Evolutionary conservation across 2,329 filamentous ascomycete genomes (phyloP).

Genomic region (Tolypocladium tropicale): DNA sequence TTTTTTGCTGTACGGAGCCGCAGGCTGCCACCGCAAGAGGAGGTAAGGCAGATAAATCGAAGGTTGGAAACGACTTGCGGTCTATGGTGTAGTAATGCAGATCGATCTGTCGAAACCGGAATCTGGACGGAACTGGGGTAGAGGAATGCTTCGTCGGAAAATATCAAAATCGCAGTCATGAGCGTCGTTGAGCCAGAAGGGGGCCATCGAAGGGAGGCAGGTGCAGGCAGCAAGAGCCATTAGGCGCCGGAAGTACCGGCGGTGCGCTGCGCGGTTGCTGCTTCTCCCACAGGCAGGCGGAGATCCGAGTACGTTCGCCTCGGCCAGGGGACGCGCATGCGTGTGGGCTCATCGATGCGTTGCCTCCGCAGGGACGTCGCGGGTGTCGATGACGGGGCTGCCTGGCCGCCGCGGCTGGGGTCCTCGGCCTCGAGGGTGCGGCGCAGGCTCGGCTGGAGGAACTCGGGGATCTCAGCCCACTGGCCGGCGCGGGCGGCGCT

Average conservation of each 20-base stretch:
- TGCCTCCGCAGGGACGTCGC: background rate
- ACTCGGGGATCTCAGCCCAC: conserved; percentile 49
- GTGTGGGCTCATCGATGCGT: background rate
- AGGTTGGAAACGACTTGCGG: background rate
- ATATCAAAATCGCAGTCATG: background rate
- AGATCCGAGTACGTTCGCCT: conserved; percentile 22
- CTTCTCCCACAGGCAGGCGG: conserved; percentile 28
- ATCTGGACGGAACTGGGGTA: background rate
- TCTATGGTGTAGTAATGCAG: background rate
- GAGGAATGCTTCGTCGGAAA: background rate
- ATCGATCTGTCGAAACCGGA: background rate
- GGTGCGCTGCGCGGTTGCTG: conserved; percentile 10
- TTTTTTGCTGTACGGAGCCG: background rate
- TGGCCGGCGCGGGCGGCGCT: conserved; percentile 43
- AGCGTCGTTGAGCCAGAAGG: background rate
- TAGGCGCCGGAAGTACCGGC: conserved; percentile 9
- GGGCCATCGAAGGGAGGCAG: background rate
- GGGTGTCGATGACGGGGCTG: background rate
- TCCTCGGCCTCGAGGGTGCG: conserved; percentile 32
- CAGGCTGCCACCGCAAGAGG: background rate
- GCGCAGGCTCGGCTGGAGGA: conserved; percentile 42
- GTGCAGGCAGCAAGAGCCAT: background rate
- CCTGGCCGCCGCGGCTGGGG: conserved; percentile 2
- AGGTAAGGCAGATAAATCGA: background rate
- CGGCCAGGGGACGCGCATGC: conserved; percentile 1